Evolutionary conservation across 1,139 yeast species (phyloP), one percentile per base, ranked within the genome.

Genomic region (Debaryomycetaceae sp.): DNA sequence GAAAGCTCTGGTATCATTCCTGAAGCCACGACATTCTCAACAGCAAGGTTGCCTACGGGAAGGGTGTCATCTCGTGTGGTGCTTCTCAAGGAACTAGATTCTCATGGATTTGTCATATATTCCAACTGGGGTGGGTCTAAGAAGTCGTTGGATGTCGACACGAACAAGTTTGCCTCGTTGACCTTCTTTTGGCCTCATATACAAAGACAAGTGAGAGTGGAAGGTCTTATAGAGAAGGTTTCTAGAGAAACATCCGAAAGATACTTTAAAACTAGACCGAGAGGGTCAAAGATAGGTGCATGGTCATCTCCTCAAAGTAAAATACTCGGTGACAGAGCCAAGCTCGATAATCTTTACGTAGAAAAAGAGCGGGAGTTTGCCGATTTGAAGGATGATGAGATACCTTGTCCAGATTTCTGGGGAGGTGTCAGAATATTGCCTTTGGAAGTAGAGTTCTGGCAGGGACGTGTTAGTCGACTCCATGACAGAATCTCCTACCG

Each of bases 321-420:
- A 46, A 74, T 71, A 1, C 73, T 93, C 31, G 57, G 63, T 20
- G 65, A 72, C 36, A 74, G 97, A 52, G 76, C 78, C 14, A 85
- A 80, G 51, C 76, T 93, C 49, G 88, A 90, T 41, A 58, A 62
- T 0, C 58, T 73, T 5, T 77, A 76, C 42, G 60, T 68, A n/a
- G 60, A 70, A 34, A 76, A 72, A 48, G 81, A 76, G 46, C 68
- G 75, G 41, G 75, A 81, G 59, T 90, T 87, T 55, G 77, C 80
- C 49, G 83, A 76, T 41, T 66, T 69, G 36, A 54, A 55, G 8
- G 81, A 75, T 48, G 83, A 81, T 13, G 80, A 80, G 42, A 81
- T 93, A 43, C 95, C 96, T 27, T 87, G 96, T 55, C 99, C 99
- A 17, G 90, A 87, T 31, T 83, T 74, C 62, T 93, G 99, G 99